Conservation (phyloP, 2,329 filamentous ascomycete genomes). For the Claviceps maximensis region DNA sequence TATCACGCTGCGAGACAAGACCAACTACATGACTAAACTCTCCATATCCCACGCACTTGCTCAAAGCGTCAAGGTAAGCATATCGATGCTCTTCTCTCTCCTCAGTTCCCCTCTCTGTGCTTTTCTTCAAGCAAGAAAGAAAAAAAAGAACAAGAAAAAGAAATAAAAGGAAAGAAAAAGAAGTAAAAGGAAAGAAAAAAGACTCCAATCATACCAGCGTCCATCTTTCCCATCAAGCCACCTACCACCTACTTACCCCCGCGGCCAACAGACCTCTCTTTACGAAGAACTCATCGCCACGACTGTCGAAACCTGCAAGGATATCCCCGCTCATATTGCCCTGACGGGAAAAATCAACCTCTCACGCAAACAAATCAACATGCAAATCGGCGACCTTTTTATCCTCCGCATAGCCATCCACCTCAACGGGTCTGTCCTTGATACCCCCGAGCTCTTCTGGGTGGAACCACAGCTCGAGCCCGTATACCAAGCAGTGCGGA, state of each 20-base stretch:
- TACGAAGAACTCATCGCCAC: conserved; percentile 93
- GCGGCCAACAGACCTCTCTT: conserved; percentile 57
- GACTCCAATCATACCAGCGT: neutral
- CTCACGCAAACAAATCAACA: conserved; percentile 84
- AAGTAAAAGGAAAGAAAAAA: neutral
- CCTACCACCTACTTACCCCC: conserved; percentile 9
- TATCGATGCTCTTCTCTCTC: neutral
- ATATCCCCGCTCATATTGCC: conserved; percentile 85
- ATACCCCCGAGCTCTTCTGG: conserved; percentile 97
- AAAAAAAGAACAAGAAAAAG: neutral
- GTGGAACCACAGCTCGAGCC: conserved; percentile 93
- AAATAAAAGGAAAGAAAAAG: neutral
- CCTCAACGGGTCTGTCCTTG: conserved; percentile 88
- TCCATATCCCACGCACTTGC: conserved; percentile 92
- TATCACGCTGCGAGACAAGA: conserved; percentile 84
- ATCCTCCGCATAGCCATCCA: conserved; percentile 97
- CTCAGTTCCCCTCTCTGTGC: neutral
- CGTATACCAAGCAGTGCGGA: conserved; percentile 87
- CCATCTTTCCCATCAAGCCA: neutral
- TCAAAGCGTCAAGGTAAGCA: conserved; percentile 75
- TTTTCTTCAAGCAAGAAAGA: too few species aligned
- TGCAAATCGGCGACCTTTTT: conserved; percentile 98
- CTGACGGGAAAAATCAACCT: conserved; percentile 84
- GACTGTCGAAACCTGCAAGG: conserved; percentile 85
- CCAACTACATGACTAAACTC: conserved; percentile 95